A percentile compares a stretch with the other conserved stretches of the same genome.
Evolutionary conservation across 2,329 filamentous ascomycete genomes (phyloP).

Genomic region (Cadophora sp.): DNA sequence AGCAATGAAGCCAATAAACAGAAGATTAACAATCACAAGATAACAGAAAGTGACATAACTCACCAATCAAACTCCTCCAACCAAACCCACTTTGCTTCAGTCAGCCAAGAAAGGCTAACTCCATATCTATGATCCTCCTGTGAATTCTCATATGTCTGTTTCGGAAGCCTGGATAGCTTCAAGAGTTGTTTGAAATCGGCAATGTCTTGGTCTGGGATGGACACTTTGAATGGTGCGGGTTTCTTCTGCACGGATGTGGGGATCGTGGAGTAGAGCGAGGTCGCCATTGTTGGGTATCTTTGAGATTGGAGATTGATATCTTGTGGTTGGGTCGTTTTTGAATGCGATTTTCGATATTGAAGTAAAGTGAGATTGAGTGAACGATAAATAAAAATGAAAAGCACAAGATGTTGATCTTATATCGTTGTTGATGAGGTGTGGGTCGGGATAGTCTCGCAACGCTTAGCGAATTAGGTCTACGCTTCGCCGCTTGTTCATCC

Average conservation of each 20-base stretch:
- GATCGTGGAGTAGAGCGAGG: background rate
- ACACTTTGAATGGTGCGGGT: slow-evolving; percentile 13
- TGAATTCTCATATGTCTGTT: slow-evolving; percentile 30
- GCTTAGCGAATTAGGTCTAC: background rate
- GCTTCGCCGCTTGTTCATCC: background rate
- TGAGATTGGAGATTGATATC: too few relatives aligned
- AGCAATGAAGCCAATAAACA: too few relatives aligned
- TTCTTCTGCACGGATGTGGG: background rate
- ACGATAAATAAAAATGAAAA: too few relatives aligned
- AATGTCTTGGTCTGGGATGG: slow-evolving; percentile 9
- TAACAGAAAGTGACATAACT: slow-evolving; percentile 28
- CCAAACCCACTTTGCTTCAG: slow-evolving; percentile 27
- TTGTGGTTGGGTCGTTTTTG: too few relatives aligned
- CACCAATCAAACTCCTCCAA: slow-evolving; percentile 34
- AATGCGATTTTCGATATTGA: too few relatives aligned
- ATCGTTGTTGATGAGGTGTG: background rate
- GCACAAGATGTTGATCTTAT: background rate
- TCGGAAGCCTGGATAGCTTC: slow-evolving; percentile 26
- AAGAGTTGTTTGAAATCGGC: slow-evolving; percentile 17
- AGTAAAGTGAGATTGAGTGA: too few relatives aligned
- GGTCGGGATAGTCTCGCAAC: background rate
- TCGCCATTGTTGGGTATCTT: background rate
- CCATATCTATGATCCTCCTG: slow-evolving; percentile 24
- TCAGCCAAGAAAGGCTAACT: slow-evolving; percentile 26
- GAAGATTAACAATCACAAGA: too few relatives aligned